A percentile compares a stretch with the other conserved stretches of the same genome.
Evolutionary conservation across 192 early-diverging fungal species (phyloP).

Genomic region (Coemansia asiatica): DNA sequence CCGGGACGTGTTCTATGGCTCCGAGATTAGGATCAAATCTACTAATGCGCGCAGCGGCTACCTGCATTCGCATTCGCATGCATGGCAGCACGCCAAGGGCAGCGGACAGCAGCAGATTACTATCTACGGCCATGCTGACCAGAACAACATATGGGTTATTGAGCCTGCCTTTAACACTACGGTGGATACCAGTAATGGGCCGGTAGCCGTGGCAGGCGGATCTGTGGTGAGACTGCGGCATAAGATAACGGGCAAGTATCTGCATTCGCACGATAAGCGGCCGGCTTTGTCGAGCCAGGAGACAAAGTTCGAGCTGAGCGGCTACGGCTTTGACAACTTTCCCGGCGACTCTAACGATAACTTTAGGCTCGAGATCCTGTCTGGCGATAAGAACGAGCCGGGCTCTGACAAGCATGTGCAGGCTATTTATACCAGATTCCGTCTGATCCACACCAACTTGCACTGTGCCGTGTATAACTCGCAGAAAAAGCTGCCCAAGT

Average conservation of each 20-base stretch:
- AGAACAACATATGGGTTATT: slow-evolving; percentile 81
- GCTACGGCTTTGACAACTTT: slow-evolving; percentile 70
- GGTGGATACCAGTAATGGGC: slow-evolving; percentile 26
- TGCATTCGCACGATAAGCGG: slow-evolving; percentile 75
- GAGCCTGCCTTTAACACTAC: slow-evolving; percentile 53
- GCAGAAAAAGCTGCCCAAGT: slow-evolving; percentile 80
- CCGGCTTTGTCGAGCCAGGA: slow-evolving; percentile 66
- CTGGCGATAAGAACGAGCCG: slow-evolving; percentile 44
- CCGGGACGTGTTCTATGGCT: slow-evolving; percentile 57
- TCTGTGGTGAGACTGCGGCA: slow-evolving; percentile 75
- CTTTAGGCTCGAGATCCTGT: slow-evolving; percentile 76
- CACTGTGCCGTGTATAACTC: slow-evolving; percentile 81
- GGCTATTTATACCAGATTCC: slow-evolving; percentile 68
- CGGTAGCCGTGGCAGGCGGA: slow-evolving; percentile 61
- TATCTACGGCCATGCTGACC: slow-evolving; percentile 76
- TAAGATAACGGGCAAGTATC: slow-evolving; percentile 57
- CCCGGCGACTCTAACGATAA: slow-evolving; percentile 89
- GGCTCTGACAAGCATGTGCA: slow-evolving; percentile 58
- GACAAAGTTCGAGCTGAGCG: slow-evolving; percentile 72
- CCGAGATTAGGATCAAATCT: slow-evolving; percentile 49
- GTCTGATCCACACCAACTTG: slow-evolving; percentile 69
- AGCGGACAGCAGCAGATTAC: slow-evolving; percentile 80
- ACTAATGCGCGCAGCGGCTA: slow-evolving; percentile 48
- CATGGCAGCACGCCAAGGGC: slow-evolving; percentile 62
- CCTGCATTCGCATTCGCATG: slow-evolving; percentile 66